A percentile compares a stretch with the other conserved stretches of the same genome.
These are phyloP conservation scores for Turnera subulata DNA, from an alignment of 345 rosid species.

Conservation along the genomic window DNA sequence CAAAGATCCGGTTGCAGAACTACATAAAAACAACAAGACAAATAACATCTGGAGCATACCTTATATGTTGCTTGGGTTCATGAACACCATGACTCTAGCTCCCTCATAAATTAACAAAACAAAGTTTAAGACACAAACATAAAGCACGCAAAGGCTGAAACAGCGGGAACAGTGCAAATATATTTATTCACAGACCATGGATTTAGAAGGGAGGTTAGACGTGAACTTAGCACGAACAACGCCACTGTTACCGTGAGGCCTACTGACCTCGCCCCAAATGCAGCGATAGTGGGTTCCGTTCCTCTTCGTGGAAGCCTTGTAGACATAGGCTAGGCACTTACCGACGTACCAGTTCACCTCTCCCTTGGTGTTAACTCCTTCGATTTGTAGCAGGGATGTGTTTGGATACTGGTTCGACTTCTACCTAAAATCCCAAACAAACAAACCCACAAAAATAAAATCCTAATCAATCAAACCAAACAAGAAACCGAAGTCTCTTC, in stretches of 20 bases:
- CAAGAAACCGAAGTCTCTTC: too few species aligned
- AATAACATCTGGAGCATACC: too few species aligned
- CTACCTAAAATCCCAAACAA: too few species aligned
- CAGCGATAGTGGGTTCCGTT: slow-evolving; percentile 81
- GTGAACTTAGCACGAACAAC: slow-evolving; percentile 87
- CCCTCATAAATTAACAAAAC: slow-evolving; percentile 37
- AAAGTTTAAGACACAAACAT: neutral
- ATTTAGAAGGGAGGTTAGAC: slow-evolving; percentile 80
- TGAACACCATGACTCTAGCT: slow-evolving; percentile 74
- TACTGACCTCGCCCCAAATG: slow-evolving; percentile 87
- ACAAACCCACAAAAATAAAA: too few species aligned
- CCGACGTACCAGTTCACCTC: slow-evolving; percentile 81
- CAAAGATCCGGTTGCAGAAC: too few species aligned
- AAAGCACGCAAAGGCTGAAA: neutral
- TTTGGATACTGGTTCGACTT: slow-evolving; percentile 87
- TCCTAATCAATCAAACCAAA: too few species aligned
- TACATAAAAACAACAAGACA: too few species aligned
- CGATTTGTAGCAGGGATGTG: slow-evolving; percentile 76
- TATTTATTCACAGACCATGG: slow-evolving; percentile 52
- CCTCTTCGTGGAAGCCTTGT: slow-evolving; percentile 87
- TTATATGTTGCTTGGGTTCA: slow-evolving; percentile 92
- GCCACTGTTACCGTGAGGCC: slow-evolving; percentile 96
- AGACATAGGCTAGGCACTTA: slow-evolving; percentile 86
- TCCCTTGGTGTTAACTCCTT: slow-evolving; percentile 83
- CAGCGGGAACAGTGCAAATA: too few species aligned